A percentile compares a stretch with the other conserved stretches of the same genome.
These are phyloP conservation scores for Phytopythium kandeliae DNA, from an alignment of 352 stramenopile genomes.

Conservation along the genomic window DNA sequence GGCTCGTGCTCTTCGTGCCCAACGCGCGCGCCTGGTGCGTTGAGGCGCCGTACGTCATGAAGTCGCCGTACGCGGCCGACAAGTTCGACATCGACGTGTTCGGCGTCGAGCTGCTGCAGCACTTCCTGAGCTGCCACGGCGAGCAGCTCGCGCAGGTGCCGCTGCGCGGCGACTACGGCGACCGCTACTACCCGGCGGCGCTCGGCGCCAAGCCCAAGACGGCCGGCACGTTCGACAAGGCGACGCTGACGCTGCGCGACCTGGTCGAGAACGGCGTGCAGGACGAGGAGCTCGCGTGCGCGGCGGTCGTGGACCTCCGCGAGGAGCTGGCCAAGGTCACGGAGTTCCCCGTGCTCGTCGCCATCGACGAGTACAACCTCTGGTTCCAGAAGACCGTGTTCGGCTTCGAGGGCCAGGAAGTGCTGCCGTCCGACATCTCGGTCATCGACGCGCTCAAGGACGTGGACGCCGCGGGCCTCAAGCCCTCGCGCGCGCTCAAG, in stretches of 20 bases:
- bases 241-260: slow-evolving; percentile 64
- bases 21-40: slow-evolving; percentile 70
- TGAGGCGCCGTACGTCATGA: slow-evolving; percentile 82
- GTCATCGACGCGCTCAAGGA: slow-evolving; percentile 75
- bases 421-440: slow-evolving; percentile 71
- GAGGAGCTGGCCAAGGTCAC: slow-evolving; percentile 70
- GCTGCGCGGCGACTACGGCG: slow-evolving; percentile 64
- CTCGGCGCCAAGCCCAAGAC: slow-evolving; percentile 75
- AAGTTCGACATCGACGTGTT: slow-evolving; percentile 88
- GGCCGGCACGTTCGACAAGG: slow-evolving; percentile 38
- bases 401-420: slow-evolving; percentile 76
- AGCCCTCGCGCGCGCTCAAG: slow-evolving; percentile 49
- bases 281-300: slow-evolving; percentile 77
- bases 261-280: slow-evolving; percentile 73
- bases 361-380: slow-evolving; percentile 87
- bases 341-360: slow-evolving; percentile 83
- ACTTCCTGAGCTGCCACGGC: slow-evolving; percentile 72
- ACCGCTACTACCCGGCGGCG: slow-evolving; percentile 75
- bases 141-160: slow-evolving; percentile 59
- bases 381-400: slow-evolving; percentile 86
- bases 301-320: slow-evolving; percentile 76
- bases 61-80: slow-evolving; percentile 62
- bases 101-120: slow-evolving; percentile 71
- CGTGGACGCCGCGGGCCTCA: slow-evolving; percentile 54
- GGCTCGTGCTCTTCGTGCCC: slow-evolving; percentile 83